A percentile compares a stretch with the other conserved stretches of the same genome.
Evolutionary conservation across 2,329 filamentous ascomycete species (phyloP).

Genomic region (Ophiocordyceps unilateralis): DNA sequence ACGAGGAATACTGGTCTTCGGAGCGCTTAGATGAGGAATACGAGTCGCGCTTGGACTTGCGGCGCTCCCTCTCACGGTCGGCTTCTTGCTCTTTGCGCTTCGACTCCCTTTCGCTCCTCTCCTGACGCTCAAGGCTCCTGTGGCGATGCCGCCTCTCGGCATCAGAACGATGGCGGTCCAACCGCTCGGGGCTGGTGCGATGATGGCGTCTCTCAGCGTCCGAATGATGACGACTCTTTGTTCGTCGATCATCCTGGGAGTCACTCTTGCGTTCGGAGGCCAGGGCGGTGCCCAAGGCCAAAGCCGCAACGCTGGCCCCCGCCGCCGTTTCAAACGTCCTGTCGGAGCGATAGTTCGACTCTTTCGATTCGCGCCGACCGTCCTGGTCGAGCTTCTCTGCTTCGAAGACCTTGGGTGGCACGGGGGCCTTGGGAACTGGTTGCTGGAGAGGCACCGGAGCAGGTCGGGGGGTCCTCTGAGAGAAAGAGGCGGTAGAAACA

Average conservation of each 20-base stretch:
- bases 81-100: slow-evolving; percentile 6
- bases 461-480: slow-evolving; percentile 21
- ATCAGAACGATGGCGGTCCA: slow-evolving; percentile 1
- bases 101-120: slow-evolving; percentile 6
- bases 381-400: slow-evolving; percentile 21
- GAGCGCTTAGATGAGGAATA: slow-evolving; percentile 9
- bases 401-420: slow-evolving; percentile 52
- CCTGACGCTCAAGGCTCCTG: slow-evolving; percentile 2
- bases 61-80: slow-evolving; percentile 10
- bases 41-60: slow-evolving; percentile 14
- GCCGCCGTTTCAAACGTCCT: slow-evolving; percentile 25
- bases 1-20: slow-evolving; percentile 12
- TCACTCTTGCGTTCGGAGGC: slow-evolving; percentile 8
- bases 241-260: slow-evolving; percentile 1
- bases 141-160: slow-evolving; percentile 8
- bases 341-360: slow-evolving; percentile 15
- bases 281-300: slow-evolving; percentile 25
- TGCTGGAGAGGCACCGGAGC: slow-evolving; percentile 61
- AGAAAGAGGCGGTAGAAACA: slow-evolving; percentile 27
- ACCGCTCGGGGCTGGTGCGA: slow-evolving; percentile 4
- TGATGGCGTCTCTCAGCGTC: slow-evolving; percentile 7
- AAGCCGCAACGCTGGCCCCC: slow-evolving; percentile 29
- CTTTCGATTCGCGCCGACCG: slow-evolving; percentile 16
- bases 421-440: slow-evolving; percentile 60
- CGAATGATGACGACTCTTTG: background rate